Base-by-base conservation (phyloP, 1,139 yeast species). In the Yamadazyma triangularis region DNA sequence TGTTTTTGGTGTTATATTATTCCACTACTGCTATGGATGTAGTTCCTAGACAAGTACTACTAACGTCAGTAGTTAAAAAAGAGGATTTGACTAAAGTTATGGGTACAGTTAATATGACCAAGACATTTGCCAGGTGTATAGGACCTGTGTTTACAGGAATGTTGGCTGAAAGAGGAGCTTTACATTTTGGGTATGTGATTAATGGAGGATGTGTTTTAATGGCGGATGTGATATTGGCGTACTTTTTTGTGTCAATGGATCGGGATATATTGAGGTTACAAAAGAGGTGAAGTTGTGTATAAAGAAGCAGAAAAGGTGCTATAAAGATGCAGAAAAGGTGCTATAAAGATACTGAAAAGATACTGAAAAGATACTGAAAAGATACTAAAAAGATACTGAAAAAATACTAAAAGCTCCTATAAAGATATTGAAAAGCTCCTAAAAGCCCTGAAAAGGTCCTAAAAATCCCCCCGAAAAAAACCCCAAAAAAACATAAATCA, bases 21-120 rank as follows among this genome's bases (percentile, higher is more conserved):
- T 57, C 76, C 2, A 68, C 88, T 1, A 67, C 79, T 2, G 74
- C 88, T 0, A 86, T 87, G 91, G 96, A 88, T 51, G 95, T 87
- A 18, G 93, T 87, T 2, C 95, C 96, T 6, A 70, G 96, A 32
- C 95, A 87, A 53, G 76, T 87, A 4, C 62, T 88, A 26, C 57
- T 87, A 24, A 77, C 94, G 0, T 72, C 85, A 2, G 64, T 86
- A 13, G 77, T 88, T 32, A 70, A 70, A 11, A 67, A 72, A 8
- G 56, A 64, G 9, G 93, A 85, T 35, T 60, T 88, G 27, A 78
- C 94, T 4, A 73, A 70, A 44, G 91, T 83, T 2, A 73, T 88
- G 79, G 96, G 95, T 2, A 64, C 83, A 3, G 95, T 87, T 4
- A 87, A 87, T 48, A 79, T 87, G 23, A 88, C 84, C 15, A 87